phyloP scores from a whole-genome alignment of 495 filamentous ascomycete species.

The Tuber indicum region DNA sequence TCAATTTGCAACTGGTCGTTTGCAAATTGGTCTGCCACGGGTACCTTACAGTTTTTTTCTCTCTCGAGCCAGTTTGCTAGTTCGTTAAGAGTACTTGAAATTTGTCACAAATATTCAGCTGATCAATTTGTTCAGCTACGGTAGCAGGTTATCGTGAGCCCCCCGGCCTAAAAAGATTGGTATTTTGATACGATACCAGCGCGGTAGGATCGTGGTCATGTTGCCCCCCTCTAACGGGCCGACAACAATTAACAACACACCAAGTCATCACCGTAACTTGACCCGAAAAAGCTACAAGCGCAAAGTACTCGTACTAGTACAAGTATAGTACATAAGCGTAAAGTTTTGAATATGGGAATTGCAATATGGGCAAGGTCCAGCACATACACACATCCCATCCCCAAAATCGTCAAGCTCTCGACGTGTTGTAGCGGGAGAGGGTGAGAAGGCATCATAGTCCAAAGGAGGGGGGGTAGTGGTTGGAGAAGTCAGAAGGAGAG shows the following conservation, averaged over 20 bases:
- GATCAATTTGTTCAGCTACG: neutral
- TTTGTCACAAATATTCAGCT: neutral
- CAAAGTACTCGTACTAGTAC: neutral
- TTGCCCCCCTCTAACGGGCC: neutral
- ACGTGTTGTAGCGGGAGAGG: slow-evolving; percentile 2
- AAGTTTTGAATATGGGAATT: slow-evolving; percentile 2
- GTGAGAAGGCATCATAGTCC: neutral
- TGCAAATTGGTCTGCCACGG: neutral
- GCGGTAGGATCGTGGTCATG: neutral
- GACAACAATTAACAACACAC: slow-evolving; percentile 3
- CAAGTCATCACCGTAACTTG: neutral
- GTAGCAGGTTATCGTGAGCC: slow-evolving; percentile 1
- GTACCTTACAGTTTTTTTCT: neutral
- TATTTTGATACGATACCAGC: neutral
- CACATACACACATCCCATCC: neutral
- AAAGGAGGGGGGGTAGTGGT: neutral
- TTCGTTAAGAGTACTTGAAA: neutral
- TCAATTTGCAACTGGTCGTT: neutral
- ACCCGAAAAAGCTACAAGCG: slow-evolving; percentile 1
- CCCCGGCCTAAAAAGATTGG: neutral
- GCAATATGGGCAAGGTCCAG: neutral
- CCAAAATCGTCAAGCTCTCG: neutral
- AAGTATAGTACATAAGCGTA: neutral
- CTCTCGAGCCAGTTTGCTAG: neutral
- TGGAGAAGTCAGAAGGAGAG: neutral